Conservation (phyloP, 2,329 filamentous ascomycete genomes). For the Cytospora piceicola region DNA sequence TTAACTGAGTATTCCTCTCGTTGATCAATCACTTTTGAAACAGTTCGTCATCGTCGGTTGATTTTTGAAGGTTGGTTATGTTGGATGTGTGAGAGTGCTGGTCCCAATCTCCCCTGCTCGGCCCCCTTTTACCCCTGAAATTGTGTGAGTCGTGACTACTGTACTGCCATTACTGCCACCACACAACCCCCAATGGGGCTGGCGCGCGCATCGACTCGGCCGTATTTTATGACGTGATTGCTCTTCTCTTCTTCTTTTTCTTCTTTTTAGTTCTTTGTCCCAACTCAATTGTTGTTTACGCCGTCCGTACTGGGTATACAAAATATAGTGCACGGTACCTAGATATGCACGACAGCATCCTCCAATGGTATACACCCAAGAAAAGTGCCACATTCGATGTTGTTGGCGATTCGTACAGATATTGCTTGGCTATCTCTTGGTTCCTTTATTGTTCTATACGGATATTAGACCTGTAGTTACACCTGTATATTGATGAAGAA, state of each 20-base stretch:
- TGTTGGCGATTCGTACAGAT: too few relatives aligned
- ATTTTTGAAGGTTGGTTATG: constrained; percentile 10
- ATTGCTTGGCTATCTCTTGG: too few relatives aligned
- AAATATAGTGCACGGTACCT: too few relatives aligned
- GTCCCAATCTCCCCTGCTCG: constrained; percentile 13
- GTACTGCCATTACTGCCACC: too few relatives aligned
- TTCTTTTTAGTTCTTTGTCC: neutral
- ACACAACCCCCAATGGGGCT: neutral
- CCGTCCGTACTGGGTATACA: too few relatives aligned
- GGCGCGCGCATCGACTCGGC: constrained; percentile 1
- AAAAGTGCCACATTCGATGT: too few relatives aligned
- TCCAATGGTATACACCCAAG: too few relatives aligned
- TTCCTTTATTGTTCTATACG: too few relatives aligned
- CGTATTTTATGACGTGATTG: neutral
- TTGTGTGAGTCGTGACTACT: constrained; percentile 8
- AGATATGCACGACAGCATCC: too few relatives aligned
- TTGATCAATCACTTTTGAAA: constrained; percentile 9
- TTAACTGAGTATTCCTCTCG: neutral
- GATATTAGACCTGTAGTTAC: too few relatives aligned
- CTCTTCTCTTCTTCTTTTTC: neutral
- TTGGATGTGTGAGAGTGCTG: constrained; percentile 16
- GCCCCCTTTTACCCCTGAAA: constrained; percentile 23
- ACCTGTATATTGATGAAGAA: too few relatives aligned
- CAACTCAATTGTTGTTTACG: too few relatives aligned
- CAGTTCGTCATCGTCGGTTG: neutral